Base-by-base conservation (phyloP, 495 filamentous ascomycete species). In the Pyronema omphalodes region DNA sequence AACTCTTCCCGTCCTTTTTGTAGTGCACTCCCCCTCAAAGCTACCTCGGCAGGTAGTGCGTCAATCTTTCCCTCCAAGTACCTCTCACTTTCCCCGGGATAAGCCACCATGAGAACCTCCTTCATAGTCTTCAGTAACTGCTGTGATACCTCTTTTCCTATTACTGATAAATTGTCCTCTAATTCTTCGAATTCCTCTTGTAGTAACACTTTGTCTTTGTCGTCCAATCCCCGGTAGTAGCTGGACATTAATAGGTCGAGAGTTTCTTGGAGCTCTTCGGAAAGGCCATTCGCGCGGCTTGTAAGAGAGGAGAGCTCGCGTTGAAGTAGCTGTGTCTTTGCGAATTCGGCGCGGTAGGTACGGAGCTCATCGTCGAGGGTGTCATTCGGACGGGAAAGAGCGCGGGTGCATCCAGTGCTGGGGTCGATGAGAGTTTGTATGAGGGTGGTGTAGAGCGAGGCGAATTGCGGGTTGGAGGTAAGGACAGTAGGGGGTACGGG, bases 231-330 rank as follows among this genome's bases (percentile, higher is more conserved):
- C 6, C 44, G 53, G 45, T 55, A 55, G 23, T 37, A 49, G 1
- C 48, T 9, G 14, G 43, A 55, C 11, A 40, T 60, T 6, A 60
- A 46, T 19, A 65, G 51, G 39, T 65, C 62, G 44, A 65, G 52
- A 44, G 57, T 60, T 44, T 65, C 62, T 46, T 58, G 55, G 7
- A 65, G 55, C 60, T 65, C 62, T 3, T 65, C 62, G 9, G 62
- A 59, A 1, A 65, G 45, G 6, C 33, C 34, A 29, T 39, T 43
- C 15, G 51, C 23, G 1, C 54, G 56, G 0, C 46, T 46, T n/a
- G 62, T 65, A 34, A 58, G 46, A 4, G 48, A 15, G 37, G 53
- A 37, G 1, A 65, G 52, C 34, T 60, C 58, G 11, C 55, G 37
- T 33, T 59, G 61, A 12, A 65, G 37, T 3, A 65, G 51, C 29